A percentile compares a stretch with the other conserved stretches of the same genome.
Evolutionary conservation across 2,329 filamentous ascomycete genomes (phyloP).

Genomic region (Hansfordia pulvinata): DNA sequence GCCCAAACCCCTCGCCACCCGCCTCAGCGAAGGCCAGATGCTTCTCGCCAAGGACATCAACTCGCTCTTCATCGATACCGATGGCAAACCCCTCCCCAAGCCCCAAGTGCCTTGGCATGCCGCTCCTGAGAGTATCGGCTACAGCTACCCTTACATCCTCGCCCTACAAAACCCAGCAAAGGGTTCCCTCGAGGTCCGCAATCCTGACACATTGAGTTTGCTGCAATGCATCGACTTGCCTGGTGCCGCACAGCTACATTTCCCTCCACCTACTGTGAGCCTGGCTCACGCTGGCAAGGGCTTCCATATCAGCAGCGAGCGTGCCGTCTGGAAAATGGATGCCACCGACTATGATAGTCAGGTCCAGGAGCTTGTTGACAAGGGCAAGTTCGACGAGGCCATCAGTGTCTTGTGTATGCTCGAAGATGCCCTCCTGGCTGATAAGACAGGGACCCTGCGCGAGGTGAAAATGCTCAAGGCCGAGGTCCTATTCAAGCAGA

Average conservation of each 20-base stretch:
- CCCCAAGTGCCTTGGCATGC: conserved; percentile 84
- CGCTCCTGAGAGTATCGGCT: conserved; percentile 83
- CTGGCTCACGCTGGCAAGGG: conserved; percentile 94
- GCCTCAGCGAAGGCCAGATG: conserved; percentile 70
- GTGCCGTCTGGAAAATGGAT: conserved; percentile 92
- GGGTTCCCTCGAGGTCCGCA: conserved; percentile 78
- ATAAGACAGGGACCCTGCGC: conserved; percentile 69
- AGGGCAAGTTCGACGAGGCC: conserved; percentile 72
- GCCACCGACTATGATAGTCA: conserved; percentile 85
- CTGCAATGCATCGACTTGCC: conserved; percentile 76
- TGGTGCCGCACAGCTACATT: conserved; percentile 73
- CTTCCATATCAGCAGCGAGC: conserved; percentile 84
- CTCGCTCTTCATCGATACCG: conserved; percentile 76
- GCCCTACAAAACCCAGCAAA: conserved; percentile 74
- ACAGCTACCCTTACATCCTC: conserved; percentile 92
- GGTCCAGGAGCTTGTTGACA: conserved; percentile 65
- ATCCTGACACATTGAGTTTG: conserved; percentile 81
- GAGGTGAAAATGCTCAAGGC: conserved; percentile 90
- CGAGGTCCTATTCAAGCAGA: conserved; percentile 66
- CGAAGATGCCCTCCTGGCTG: conserved; percentile 75
- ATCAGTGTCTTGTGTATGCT: conserved; percentile 81
- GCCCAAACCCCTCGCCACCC: conserved; percentile 77
- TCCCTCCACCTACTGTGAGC: conserved; percentile 83
- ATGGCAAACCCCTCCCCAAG: conserved; percentile 70
- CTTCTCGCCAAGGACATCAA: conserved; percentile 97